These are phyloP conservation scores for Mycena albidolilacea DNA, from an alignment of 768 basidiomycete species.

Conservation along the genomic window DNA sequence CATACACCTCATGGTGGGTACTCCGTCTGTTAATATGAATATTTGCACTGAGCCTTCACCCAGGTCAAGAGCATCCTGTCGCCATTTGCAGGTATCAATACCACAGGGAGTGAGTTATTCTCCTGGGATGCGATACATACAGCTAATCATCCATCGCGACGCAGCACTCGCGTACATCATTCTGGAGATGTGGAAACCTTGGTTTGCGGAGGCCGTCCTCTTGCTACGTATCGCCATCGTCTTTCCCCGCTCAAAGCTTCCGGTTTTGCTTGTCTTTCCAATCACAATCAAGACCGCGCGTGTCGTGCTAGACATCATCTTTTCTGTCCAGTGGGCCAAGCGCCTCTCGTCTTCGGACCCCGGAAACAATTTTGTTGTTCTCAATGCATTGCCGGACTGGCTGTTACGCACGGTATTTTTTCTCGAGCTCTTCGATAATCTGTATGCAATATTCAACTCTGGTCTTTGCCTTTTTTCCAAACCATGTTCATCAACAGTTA, in stretches of 20 bases:
- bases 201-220: slow-evolving; percentile 25
- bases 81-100: background rate
- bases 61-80: slow-evolving; percentile 5
- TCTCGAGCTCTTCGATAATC: slow-evolving; percentile 16
- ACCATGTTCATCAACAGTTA: slow-evolving; percentile 6
- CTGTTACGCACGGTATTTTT: background rate
- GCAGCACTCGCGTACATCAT: slow-evolving; percentile 9
- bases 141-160: background rate
- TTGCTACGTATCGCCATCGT: slow-evolving; percentile 17
- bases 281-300: slow-evolving; percentile 22
- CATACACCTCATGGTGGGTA: background rate
- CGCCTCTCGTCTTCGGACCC: background rate
- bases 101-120: background rate
- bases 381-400: background rate
- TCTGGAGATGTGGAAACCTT: slow-evolving; percentile 25
- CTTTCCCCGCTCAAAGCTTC: slow-evolving; percentile 23
- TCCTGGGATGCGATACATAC: background rate
- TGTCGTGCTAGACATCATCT: background rate
- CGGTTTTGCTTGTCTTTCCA: slow-evolving; percentile 27
- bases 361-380: background rate
- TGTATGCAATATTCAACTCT: background rate
- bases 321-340: slow-evolving; percentile 2
- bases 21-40: too few relatives aligned
- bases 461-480: background rate
- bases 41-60: too few relatives aligned